Evolutionary conservation across 352 stramenopile species (phyloP).

Genomic region (Globisporangium abappressorium): DNA sequence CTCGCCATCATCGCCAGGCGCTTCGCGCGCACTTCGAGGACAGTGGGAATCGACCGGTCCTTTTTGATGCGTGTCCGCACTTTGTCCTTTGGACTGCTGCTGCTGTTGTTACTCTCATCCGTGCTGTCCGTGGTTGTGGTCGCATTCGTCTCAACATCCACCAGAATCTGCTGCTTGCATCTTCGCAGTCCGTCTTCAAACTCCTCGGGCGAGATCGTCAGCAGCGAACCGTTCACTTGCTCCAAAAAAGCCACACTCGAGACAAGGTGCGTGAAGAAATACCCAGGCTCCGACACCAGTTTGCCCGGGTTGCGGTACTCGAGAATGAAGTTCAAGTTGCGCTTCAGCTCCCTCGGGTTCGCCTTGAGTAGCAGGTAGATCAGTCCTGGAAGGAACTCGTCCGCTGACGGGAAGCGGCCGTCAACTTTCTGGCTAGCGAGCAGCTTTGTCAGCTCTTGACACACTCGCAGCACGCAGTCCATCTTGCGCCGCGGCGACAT

Average conservation of each 20-base stretch:
- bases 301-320: constrained; percentile 67
- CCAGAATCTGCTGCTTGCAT: constrained; percentile 31
- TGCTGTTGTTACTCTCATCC: neutral
- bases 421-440: constrained; percentile 39
- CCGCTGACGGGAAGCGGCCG: constrained; percentile 73
- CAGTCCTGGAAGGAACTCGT: constrained; percentile 91
- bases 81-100: neutral
- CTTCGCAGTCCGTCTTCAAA: constrained; percentile 58
- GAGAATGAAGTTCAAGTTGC: constrained; percentile 85
- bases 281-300: constrained; percentile 87
- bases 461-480: constrained; percentile 72
- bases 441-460: constrained; percentile 67
- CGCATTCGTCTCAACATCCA: constrained; percentile 17
- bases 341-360: constrained; percentile 82
- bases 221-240: constrained; percentile 58
- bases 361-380: constrained; percentile 89
- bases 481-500: constrained; percentile 85
- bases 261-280: constrained; percentile 91
- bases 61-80: neutral
- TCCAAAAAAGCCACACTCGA: constrained; percentile 81
- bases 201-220: constrained; percentile 73
- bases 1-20: constrained; percentile 11
- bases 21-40: constrained; percentile 15
- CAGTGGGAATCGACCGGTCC: constrained; percentile 2
- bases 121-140: neutral